Base-by-base conservation (phyloP, 441 rosid species). In the Raphanus hybrid region DNA sequence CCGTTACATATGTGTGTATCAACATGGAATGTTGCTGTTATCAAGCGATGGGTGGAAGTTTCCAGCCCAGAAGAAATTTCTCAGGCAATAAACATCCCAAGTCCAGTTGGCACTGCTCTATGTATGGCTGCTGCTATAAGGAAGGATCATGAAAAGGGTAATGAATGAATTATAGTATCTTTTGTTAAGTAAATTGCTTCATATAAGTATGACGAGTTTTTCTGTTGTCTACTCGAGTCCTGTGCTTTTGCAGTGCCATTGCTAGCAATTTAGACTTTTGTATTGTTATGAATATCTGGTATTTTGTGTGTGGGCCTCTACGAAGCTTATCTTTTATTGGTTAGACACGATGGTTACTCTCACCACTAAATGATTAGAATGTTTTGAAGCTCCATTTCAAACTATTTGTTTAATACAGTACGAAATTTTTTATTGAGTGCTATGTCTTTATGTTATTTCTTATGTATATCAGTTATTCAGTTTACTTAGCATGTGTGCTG, bases 141-240 rank as follows among this genome's bases (percentile, higher is more conserved):
- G 85, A 96, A 96, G 85, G 98, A 88, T 87, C 97, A 89, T 78
- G 98, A 91, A 91, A 81, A 75, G 82, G 99, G 99, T 96, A 91
- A 82, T 75, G 70, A 79, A 74, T 75, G 70, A 79, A 74, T 75
- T 74, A 63, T 73, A 32, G 68, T 10, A 62, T 18, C 52, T 54
- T 63, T 54, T 63, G 48, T 61, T 23, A 16, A 27, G 64, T 34
- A 62, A 50, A 67, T 50, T 73, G 59, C 48, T 61, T 55, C 14
- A 11, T 55, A 9, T 15, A 55, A 15, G 18, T 43, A 52, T 54
- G 70, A 29, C 14, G 3, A 55, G 54, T 8, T 68, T 26, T 14
- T 43, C 4, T 35, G 54, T 67, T 54, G 37, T 71, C 65, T 66
- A 18, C 55, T 61, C 39, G 64, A 26, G 26, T 73, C 39, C 11